Percentiles rank a stretch among this genome's conserved stretches.
These are phyloP conservation scores for Xerocomus minutiporus DNA, from an alignment of 1,284 basidiomycete species.

Conservation along the genomic window DNA sequence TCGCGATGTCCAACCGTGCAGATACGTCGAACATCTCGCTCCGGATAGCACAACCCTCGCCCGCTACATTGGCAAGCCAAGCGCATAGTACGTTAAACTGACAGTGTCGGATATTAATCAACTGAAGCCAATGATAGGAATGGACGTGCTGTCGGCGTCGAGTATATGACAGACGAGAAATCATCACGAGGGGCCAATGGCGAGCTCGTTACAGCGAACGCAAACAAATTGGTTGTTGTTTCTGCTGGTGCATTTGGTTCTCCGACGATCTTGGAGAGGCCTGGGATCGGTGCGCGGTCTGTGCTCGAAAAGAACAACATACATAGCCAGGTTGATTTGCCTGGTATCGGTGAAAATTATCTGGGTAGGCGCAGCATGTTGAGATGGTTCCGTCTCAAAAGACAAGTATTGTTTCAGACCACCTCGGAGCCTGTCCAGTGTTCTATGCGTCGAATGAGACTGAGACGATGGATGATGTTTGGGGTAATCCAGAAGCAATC, in stretches of 20 bases:
- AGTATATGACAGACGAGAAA: constrained; percentile 43
- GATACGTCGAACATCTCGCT: background rate
- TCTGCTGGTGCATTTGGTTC: constrained; percentile 53
- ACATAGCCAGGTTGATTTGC: constrained; percentile 41
- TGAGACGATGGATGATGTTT: constrained; percentile 44
- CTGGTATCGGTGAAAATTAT: constrained; percentile 45
- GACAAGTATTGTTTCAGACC: constrained; percentile 35
- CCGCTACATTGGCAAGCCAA: background rate
- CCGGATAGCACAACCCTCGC: background rate
- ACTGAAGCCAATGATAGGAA: constrained; percentile 32
- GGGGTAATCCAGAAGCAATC: constrained; percentile 33
- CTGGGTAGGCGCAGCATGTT: background rate
- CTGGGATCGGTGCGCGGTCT: constrained; percentile 43
- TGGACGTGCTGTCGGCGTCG: constrained; percentile 52
- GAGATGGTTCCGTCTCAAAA: background rate
- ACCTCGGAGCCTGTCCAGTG: constrained; percentile 35
- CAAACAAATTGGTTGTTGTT: constrained; percentile 43
- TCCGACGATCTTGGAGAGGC: constrained; percentile 52
- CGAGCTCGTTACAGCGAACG: constrained; percentile 6
- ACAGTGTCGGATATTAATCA: background rate
- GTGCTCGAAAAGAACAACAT: constrained; percentile 42
- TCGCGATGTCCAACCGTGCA: background rate
- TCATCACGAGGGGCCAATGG: constrained; percentile 21
- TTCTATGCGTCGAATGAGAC: constrained; percentile 39
- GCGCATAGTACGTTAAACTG: background rate